Evolutionary conservation across 352 stramenopile species (phyloP).

Genomic region (Peronospora destructor): DNA sequence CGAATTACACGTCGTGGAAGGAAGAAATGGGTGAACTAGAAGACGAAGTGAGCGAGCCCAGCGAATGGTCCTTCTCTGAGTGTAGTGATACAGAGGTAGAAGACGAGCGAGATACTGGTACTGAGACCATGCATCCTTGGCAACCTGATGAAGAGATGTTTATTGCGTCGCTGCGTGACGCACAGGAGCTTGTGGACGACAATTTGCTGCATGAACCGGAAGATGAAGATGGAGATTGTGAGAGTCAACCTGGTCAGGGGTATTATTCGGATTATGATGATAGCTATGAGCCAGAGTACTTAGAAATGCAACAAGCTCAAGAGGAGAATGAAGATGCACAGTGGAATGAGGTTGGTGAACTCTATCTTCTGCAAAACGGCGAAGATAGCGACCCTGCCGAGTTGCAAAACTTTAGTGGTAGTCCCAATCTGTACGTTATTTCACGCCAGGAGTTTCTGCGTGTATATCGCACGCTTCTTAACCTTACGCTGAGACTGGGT

Average conservation of each 20-base stretch:
- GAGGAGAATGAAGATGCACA: slow-evolving; percentile 47
- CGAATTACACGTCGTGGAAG: slow-evolving; percentile 45
- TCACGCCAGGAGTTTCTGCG: slow-evolving; percentile 50
- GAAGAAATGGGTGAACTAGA: slow-evolving; percentile 32
- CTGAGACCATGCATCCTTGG: slow-evolving; percentile 16
- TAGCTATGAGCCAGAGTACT: slow-evolving; percentile 22
- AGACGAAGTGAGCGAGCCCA: slow-evolving; percentile 40
- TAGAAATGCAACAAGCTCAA: slow-evolving; percentile 15
- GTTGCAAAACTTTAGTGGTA: slow-evolving; percentile 22
- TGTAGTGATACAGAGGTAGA: slow-evolving; percentile 53
- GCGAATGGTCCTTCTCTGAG: slow-evolving; percentile 63
- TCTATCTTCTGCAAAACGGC: slow-evolving; percentile 30
- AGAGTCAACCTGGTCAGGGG: slow-evolving; percentile 50
- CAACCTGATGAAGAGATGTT: slow-evolving; percentile 38
- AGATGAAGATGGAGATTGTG: slow-evolving; percentile 26
- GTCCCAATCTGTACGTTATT: slow-evolving; percentile 57
- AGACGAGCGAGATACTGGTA: slow-evolving; percentile 12
- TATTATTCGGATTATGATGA: slow-evolving; percentile 69
- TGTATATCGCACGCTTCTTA: slow-evolving; percentile 38
- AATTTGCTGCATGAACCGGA: slow-evolving; percentile 35
- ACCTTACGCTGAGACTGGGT: slow-evolving; percentile 26
- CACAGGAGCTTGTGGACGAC: slow-evolving; percentile 44
- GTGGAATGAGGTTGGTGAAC: slow-evolving; percentile 35
- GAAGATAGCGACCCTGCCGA: slow-evolving; percentile 25
- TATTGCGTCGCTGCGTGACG: slow-evolving; percentile 32